Evolutionary conservation across 345 rosid species (phyloP).

Genomic region (Populus deltoides): DNA sequence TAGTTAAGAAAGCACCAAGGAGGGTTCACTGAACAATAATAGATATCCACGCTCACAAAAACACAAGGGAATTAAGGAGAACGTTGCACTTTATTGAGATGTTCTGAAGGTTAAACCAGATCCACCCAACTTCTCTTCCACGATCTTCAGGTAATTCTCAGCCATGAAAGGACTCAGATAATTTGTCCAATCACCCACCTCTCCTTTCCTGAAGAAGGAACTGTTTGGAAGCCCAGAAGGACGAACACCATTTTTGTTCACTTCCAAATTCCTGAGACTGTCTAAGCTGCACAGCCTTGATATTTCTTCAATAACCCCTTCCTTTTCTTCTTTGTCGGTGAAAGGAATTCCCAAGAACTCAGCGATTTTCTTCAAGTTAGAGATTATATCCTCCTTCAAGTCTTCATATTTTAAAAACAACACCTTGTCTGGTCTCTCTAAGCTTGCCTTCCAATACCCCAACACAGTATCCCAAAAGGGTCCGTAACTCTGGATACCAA

Average conservation of each 20-base stretch:
- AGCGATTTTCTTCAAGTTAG: slow-evolving; percentile 21
- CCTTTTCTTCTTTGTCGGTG: slow-evolving; percentile 12
- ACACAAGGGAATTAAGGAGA: background rate
- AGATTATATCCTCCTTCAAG: slow-evolving; percentile 23
- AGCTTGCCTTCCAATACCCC: slow-evolving; percentile 36
- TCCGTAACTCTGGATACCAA: background rate
- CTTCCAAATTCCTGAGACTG: slow-evolving; percentile 17
- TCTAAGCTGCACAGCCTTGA: slow-evolving; percentile 22
- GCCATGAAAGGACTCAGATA: no score
- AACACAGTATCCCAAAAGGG: slow-evolving; percentile 41
- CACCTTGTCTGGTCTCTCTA: slow-evolving; percentile 23
- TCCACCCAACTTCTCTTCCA: no score
- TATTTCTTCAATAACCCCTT: slow-evolving; percentile 7
- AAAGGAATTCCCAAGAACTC: slow-evolving; percentile 6
- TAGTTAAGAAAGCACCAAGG: no score
- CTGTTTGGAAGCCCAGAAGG: no score
- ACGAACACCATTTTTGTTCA: slow-evolving; percentile 13
- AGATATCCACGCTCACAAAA: background rate
- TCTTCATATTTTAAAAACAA: slow-evolving; percentile 36
- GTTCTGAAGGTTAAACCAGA: no score
- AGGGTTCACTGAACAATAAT: no score
- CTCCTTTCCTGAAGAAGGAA: no score
- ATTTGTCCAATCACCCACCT: no score
- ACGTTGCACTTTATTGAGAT: no score
- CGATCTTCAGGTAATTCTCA: no score